Conservation (phyloP, 2,329 filamentous ascomycete species). For the Lasiodiplodia sp. region DNA sequence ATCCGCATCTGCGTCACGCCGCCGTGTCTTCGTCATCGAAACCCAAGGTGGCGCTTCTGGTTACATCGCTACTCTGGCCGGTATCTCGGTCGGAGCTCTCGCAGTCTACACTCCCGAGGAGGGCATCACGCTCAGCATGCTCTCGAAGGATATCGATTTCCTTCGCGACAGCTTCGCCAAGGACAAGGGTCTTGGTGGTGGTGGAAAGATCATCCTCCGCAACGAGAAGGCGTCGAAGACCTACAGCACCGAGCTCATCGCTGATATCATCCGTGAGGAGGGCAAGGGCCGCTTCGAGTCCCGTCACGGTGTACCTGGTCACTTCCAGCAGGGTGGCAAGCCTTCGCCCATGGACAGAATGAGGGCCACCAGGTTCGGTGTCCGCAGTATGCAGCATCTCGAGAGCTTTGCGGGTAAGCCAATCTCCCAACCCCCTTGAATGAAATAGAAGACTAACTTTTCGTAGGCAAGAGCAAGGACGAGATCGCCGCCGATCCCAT, state of each 20-base stretch:
- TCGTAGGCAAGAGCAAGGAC: conserved; percentile 61
- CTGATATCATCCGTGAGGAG: conserved; percentile 94
- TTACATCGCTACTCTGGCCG: conserved; percentile 90
- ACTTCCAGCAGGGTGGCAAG: conserved; percentile 92
- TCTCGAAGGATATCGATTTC: conserved; percentile 87
- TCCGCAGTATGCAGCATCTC: conserved; percentile 92
- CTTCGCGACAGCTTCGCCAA: conserved; percentile 83
- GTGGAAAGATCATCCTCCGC: conserved; percentile 92
- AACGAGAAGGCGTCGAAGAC: conserved; percentile 92
- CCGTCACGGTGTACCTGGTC: conserved; percentile 81
- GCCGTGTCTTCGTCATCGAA: conserved; percentile 96
- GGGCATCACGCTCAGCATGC: conserved; percentile 91
- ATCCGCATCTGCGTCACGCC: conserved; percentile 89
- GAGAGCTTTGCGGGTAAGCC: conserved; percentile 70
- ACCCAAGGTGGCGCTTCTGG: conserved; percentile 95
- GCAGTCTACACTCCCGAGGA: conserved; percentile 98
- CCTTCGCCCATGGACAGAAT: conserved; percentile 97
- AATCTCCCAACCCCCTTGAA: not conserved
- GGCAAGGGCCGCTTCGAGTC: conserved; percentile 91
- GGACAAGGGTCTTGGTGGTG: conserved; percentile 87
- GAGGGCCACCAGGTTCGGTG: conserved; percentile 87
- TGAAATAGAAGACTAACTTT: not conserved
- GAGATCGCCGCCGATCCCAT: conserved; percentile 76
- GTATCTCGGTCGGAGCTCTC: conserved; percentile 87
- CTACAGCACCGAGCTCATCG: conserved; percentile 91